phyloP scores from a whole-genome alignment of 441 rosid species.

The Hypseocharis bilobata region DNA sequence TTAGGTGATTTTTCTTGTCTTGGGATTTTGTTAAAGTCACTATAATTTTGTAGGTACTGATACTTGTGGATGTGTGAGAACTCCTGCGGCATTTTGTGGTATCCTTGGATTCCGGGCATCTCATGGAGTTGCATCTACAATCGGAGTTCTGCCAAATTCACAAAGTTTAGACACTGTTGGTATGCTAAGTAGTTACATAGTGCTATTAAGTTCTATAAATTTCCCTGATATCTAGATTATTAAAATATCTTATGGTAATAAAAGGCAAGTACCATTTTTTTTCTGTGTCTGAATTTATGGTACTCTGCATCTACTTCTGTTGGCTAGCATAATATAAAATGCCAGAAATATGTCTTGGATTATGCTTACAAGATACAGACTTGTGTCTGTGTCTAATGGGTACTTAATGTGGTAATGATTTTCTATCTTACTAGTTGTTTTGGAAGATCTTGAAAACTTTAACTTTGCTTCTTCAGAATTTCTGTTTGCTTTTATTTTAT shows the following conservation, averaged over 20 bases:
- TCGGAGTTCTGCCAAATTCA: constrained; percentile 71
- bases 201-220: constrained; percentile 13
- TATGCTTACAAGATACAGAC: not conserved
- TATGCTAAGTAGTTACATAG: constrained; percentile 27
- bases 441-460: constrained; percentile 12
- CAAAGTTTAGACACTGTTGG: constrained; percentile 82
- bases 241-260: constrained; percentile 9
- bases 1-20: constrained; percentile 4
- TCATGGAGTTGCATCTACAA: constrained; percentile 60
- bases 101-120: constrained; percentile 81
- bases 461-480: constrained; percentile 9
- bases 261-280: too few species aligned
- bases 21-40: not conserved
- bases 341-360: not conserved
- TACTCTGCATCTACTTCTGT: not conserved
- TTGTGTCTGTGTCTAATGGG: not conserved
- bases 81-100: constrained; percentile 89
- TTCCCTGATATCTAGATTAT: not conserved
- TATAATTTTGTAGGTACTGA: constrained; percentile 56
- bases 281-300: not conserved
- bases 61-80: constrained; percentile 63
- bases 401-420: constrained; percentile 4
- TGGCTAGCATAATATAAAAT: not conserved
- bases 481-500: constrained; percentile 12
- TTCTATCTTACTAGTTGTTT: constrained; percentile 4